Conservation (phyloP, 257 asterid genomes). For the Verbascum thapsus region DNA sequence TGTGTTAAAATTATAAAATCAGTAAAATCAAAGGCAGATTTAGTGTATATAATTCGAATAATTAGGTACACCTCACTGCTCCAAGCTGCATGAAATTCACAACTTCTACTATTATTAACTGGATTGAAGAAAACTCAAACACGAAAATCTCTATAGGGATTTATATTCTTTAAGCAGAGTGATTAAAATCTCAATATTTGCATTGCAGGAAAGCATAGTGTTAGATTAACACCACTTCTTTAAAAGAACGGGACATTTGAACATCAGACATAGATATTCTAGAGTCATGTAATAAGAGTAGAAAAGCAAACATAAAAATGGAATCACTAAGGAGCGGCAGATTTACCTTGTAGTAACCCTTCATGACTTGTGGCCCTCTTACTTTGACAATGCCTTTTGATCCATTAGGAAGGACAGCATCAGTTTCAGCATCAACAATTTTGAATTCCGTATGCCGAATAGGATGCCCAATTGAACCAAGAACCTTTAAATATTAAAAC, state of each 20-base stretch:
- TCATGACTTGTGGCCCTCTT: conserved; percentile 92
- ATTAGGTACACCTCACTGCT: neutral
- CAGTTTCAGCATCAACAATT: conserved; percentile 79
- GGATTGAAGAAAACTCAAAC: conserved; percentile 1
- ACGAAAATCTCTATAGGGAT: neutral
- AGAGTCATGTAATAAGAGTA: no score
- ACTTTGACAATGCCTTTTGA: conserved; percentile 80
- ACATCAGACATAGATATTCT: neutral
- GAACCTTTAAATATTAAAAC: conserved; percentile 62
- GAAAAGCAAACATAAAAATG: no score
- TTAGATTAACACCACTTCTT: neutral
- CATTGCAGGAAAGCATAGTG: neutral
- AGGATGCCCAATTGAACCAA: conserved; percentile 89
- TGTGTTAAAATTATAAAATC: no score
- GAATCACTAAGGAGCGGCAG: neutral
- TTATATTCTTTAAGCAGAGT: neutral
- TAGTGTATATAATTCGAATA: no score
- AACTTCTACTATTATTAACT: neutral
- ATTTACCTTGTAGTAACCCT: conserved; percentile 83
- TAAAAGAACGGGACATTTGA: conserved; percentile 3
- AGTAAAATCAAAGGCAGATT: no score
- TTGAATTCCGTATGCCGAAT: conserved; percentile 66
- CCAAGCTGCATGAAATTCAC: neutral
- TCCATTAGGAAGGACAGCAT: conserved; percentile 61
- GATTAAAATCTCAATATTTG: conserved; percentile 1